Evolutionary conservation across 176 grass and related monocot species (phyloP).

Genomic region (Olyra latifolia): DNA sequence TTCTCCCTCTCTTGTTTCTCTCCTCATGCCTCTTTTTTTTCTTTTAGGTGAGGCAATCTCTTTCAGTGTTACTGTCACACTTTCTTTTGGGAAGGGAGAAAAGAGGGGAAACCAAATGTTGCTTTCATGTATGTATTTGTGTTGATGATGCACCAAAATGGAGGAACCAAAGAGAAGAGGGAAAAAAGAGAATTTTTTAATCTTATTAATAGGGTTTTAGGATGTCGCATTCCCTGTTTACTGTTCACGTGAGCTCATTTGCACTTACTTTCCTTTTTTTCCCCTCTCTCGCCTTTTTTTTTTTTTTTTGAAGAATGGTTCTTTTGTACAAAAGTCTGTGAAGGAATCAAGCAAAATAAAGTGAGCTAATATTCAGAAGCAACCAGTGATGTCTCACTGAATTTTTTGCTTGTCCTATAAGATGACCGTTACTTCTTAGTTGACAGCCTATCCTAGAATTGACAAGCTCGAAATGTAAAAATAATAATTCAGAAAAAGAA

Average conservation of each 20-base stretch:
- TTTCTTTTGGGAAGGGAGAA: slow-evolving; percentile 39
- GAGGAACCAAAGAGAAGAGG: background rate
- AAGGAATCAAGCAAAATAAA: background rate
- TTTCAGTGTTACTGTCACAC: slow-evolving; percentile 43
- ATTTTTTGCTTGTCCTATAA: slow-evolving; percentile 20
- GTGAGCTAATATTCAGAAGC: background rate
- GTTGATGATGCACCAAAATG: background rate
- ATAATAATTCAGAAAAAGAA: background rate
- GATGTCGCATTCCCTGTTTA: background rate
- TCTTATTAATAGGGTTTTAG: background rate
- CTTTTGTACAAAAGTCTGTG: background rate
- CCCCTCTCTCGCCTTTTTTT: background rate
- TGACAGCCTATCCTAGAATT: slow-evolving; percentile 27
- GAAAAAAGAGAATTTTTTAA: background rate
- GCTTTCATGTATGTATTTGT: slow-evolving; percentile 31
- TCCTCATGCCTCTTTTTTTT: background rate
- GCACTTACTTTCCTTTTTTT: background rate
- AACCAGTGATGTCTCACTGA: background rate
- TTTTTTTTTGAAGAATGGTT: background rate
- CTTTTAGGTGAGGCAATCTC: slow-evolving; percentile 50
- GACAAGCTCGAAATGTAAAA: background rate
- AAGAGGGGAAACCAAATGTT: slow-evolving; percentile 27
- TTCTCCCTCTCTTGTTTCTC: background rate
- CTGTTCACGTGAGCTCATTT: background rate
- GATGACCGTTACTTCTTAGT: background rate